Percentiles rank a stretch among this genome's conserved stretches.
These are phyloP conservation scores for Lecanicillium sp. DNA, from an alignment of 2,329 filamentous ascomycete species.

Conservation along the genomic window DNA sequence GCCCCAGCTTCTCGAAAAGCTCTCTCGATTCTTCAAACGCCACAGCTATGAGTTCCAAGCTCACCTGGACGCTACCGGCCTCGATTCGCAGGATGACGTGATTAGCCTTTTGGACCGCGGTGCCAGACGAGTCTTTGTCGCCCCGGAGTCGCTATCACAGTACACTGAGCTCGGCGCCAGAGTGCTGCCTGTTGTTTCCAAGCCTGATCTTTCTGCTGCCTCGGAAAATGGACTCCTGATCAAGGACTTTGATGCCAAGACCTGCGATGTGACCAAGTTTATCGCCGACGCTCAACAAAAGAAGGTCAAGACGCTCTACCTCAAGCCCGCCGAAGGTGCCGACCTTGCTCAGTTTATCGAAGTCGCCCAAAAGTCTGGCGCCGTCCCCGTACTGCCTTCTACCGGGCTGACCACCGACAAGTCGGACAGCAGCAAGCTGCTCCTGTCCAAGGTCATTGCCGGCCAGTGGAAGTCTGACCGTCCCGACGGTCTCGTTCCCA, in stretches of 20 bases:
- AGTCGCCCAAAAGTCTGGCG: slow-evolving; percentile 40
- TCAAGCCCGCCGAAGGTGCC: slow-evolving; percentile 41
- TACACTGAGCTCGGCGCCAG: slow-evolving; percentile 49
- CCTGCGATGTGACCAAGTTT: slow-evolving; percentile 33
- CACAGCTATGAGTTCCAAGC: slow-evolving; percentile 49
- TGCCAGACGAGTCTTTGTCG: slow-evolving; percentile 77
- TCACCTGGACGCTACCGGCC: slow-evolving; percentile 68
- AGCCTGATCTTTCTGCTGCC: slow-evolving; percentile 36
- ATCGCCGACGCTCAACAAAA: slow-evolving; percentile 35
- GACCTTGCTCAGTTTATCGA: slow-evolving; percentile 39
- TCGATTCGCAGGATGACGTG: slow-evolving; percentile 65
- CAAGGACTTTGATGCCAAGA: slow-evolving; percentile 40
- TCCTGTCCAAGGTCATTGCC: slow-evolving; percentile 65
- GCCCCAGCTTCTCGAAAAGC: slow-evolving; percentile 36
- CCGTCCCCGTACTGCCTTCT: slow-evolving; percentile 69
- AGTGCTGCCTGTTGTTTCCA: slow-evolving; percentile 44
- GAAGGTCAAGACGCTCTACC: slow-evolving; percentile 40
- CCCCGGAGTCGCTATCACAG: slow-evolving; percentile 56
- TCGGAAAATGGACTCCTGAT: slow-evolving; percentile 44
- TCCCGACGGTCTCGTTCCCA: slow-evolving; percentile 76
- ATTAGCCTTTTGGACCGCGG: slow-evolving; percentile 77
- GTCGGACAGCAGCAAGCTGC: slow-evolving; percentile 43
- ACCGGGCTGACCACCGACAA: slow-evolving; percentile 61
- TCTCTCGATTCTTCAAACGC: slow-evolving; percentile 39
- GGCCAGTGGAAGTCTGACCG: slow-evolving; percentile 74